Evolutionary conservation across 495 filamentous ascomycete species (phyloP), one percentile per base, ranked within the genome.

Genomic region (Bombardia bombarda): DNA sequence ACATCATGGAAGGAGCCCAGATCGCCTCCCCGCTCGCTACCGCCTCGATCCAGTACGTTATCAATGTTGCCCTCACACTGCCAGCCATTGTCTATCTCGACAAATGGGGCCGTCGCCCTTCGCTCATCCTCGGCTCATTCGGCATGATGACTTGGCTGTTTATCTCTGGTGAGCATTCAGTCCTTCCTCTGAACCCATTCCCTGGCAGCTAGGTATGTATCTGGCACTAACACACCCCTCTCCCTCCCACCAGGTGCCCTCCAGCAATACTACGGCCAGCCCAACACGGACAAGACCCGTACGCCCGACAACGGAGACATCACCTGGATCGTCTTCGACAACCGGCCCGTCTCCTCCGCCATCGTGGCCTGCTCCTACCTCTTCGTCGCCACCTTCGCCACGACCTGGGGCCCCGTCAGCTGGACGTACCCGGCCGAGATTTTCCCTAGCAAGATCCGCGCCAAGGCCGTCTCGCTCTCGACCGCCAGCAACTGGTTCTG

Each of bases 361-460:
- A 77, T 87, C 19, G 76, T 80, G 0, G 60, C 79, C 3, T 81
- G 79, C 10, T 84, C 84, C 16, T 88, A 86, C 53, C 67, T 90
- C 12, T 90, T 86, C 58, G 83, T 79, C 7, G 73, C 82, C 6
- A 75, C 83, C 18, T 92, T 89, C 55, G 83, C 80, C 0, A 83
- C 83, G 0, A 87, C 87, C 12, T 82, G 83, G 60, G 84, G 86
- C 0, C 84, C 86, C 0, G 84, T 87, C 0, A 82, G 84, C 0
- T 90, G 87, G 63, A 88, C 84, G 3, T 90, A 93, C 58, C 80
- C 79, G 0, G 84, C 86, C 3, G 86, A 92, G 58, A 83, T 82
- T 20, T 86, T 81, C 60, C 86, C 86, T 0, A 66, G 83, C 5
- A 80, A 84, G 54, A 69, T 86, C n/a, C 78, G 84, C 4, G 75